These are phyloP conservation scores for Decorospora gaudefroyi DNA, from an alignment of 2,329 filamentous ascomycete genomes.

Conservation along the genomic window DNA sequence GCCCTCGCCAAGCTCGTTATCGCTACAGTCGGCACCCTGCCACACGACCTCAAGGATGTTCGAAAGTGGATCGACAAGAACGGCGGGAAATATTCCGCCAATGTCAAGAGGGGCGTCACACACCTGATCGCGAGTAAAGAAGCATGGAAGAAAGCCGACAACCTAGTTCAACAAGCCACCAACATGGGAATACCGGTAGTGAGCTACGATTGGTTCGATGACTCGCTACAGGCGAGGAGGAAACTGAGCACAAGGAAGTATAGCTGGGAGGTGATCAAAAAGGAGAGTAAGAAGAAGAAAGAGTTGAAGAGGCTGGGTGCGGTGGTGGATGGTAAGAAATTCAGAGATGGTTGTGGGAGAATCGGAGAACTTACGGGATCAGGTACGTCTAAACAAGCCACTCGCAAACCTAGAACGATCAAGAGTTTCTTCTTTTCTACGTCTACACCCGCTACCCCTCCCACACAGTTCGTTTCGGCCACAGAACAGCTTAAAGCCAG, in stretches of 20 bases:
- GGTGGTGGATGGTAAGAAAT: slow-evolving; percentile 38
- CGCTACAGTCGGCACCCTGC: slow-evolving; percentile 63
- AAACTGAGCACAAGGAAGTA: slow-evolving; percentile 45
- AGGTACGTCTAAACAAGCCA: slow-evolving; percentile 43
- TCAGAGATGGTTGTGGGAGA: slow-evolving; percentile 38
- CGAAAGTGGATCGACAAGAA: slow-evolving; percentile 67
- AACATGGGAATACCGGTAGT: slow-evolving; percentile 42
- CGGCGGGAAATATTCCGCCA: slow-evolving; percentile 61
- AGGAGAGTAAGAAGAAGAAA: slow-evolving; percentile 43
- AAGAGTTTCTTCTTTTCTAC: slow-evolving; percentile 33
- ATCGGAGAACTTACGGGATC: slow-evolving; percentile 40
- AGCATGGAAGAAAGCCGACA: slow-evolving; percentile 59
- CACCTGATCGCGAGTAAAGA: slow-evolving; percentile 71
- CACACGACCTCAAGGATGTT: slow-evolving; percentile 58
- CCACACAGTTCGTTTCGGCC: slow-evolving; percentile 22
- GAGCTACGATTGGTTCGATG: slow-evolving; percentile 54
- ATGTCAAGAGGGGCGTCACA: slow-evolving; percentile 63
- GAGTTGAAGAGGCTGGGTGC: slow-evolving; percentile 33
- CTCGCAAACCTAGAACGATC: slow-evolving; percentile 19
- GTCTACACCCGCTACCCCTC: neutral
- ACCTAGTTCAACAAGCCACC: slow-evolving; percentile 35
- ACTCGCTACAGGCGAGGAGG: slow-evolving; percentile 49
- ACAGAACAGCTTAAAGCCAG: slow-evolving; percentile 29
- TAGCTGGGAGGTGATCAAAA: slow-evolving; percentile 33
- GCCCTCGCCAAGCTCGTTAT: slow-evolving; percentile 60